A percentile compares a stretch with the other conserved stretches of the same genome.
These are phyloP conservation scores for Stachybotrys echinatus DNA, from an alignment of 2,329 filamentous ascomycete species.

Conservation along the genomic window DNA sequence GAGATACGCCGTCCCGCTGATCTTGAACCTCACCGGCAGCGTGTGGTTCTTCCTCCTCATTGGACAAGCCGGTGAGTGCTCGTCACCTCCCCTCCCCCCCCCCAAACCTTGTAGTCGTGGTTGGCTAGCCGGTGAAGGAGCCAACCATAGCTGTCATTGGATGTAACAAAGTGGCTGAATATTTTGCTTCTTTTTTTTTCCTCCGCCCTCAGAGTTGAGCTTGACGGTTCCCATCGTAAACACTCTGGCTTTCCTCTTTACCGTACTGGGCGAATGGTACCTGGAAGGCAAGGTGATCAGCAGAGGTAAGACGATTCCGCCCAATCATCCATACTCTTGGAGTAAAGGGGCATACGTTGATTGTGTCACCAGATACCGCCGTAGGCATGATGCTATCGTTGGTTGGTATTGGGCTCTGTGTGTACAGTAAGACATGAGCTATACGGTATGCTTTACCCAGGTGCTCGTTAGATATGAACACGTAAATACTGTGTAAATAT, in stretches of 20 bases:
- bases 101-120: neutral
- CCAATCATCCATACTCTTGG: neutral
- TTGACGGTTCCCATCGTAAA: constrained; percentile 94
- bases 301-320: constrained; percentile 51
- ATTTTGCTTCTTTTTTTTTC: neutral
- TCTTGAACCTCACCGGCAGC: constrained; percentile 87
- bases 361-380: constrained; percentile 60
- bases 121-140: neutral
- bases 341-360: constrained; percentile 1
- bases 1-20: constrained; percentile 75
- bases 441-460: too few species aligned
- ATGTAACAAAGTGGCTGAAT: neutral
- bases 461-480: too few species aligned
- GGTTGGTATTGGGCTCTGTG: constrained; percentile 76
- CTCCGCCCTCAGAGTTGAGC: constrained; percentile 62
- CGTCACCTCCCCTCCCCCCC: constrained; percentile 3
- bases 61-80: constrained; percentile 76
- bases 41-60: constrained; percentile 96
- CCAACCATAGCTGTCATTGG: neutral
- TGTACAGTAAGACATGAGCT: constrained; percentile 54
- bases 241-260: constrained; percentile 92
- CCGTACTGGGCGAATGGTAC: constrained; percentile 91
- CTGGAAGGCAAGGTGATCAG: constrained; percentile 88
- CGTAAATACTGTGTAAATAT: too few species aligned
- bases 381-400: constrained; percentile 76